A percentile compares a stretch with the other conserved stretches of the same genome.
phyloP scores from a whole-genome alignment of 441 rosid species.

The Erysimum pusillum region DNA sequence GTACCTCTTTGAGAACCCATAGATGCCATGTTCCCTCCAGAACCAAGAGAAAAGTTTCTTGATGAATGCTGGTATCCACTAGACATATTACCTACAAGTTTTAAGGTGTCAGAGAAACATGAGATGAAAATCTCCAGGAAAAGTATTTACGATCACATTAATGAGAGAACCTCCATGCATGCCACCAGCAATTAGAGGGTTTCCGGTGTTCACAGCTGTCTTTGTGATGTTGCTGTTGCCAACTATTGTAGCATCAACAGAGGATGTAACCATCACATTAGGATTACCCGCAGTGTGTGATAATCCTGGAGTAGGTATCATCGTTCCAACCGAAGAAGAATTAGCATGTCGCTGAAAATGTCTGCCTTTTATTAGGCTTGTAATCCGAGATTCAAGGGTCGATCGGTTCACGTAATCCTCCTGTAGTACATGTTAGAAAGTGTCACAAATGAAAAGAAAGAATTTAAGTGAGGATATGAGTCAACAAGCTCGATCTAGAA shows the following conservation, averaged over 20 bases:
- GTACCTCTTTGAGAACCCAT: constrained; percentile 68
- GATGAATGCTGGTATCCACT: constrained; percentile 80
- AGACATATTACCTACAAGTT: constrained; percentile 62
- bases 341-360: constrained; percentile 55
- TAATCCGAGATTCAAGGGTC: constrained; percentile 78
- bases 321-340: constrained; percentile 70
- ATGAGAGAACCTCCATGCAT: constrained; percentile 59
- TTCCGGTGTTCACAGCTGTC: constrained; percentile 60
- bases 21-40: constrained; percentile 81
- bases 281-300: constrained; percentile 63
- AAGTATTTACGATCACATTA: constrained; percentile 57
- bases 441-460: constrained; percentile 34
- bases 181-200: constrained; percentile 59
- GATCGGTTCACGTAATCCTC: constrained; percentile 78
- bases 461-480: constrained; percentile 6
- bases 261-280: constrained; percentile 60
- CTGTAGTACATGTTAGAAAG: constrained; percentile 54
- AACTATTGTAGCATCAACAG: constrained; percentile 67
- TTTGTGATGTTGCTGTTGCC: constrained; percentile 64
- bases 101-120: constrained; percentile 42
- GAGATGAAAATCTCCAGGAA: constrained; percentile 23
- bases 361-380: constrained; percentile 56
- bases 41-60: constrained; percentile 69
- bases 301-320: constrained; percentile 99
- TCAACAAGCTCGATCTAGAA: constrained; percentile 21